Evolutionary conservation across 306 rosid species (phyloP).

Genomic region (Mimosa pudica): DNA sequence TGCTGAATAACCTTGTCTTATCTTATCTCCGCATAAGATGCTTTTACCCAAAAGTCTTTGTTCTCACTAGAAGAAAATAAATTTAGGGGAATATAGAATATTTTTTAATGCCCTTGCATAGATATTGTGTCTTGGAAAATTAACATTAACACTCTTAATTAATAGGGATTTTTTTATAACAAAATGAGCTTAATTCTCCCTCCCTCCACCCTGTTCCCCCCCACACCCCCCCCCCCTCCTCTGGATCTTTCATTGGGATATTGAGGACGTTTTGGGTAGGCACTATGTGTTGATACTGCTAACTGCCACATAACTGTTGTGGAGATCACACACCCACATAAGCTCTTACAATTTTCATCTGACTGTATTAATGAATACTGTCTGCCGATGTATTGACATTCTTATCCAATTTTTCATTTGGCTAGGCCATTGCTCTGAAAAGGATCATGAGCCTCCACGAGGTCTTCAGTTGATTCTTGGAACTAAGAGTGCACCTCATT

Average conservation of each 20-base stretch:
- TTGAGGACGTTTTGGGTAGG: not conserved
- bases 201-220: not conserved
- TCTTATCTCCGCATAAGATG: not conserved
- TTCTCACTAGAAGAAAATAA: not conserved
- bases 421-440: slow-evolving; percentile 97
- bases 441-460: slow-evolving; percentile 88
- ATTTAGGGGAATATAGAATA: not conserved
- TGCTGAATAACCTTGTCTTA: not conserved
- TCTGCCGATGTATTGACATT: slow-evolving; percentile 3
- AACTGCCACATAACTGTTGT: not conserved
- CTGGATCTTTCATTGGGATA: not conserved
- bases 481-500: slow-evolving; percentile 78
- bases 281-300: not conserved
- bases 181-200: not conserved
- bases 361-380: slow-evolving; percentile 2
- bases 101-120: not conserved
- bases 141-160: not conserved
- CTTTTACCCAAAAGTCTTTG: not conserved
- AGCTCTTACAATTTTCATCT: not conserved
- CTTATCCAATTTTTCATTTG: slow-evolving; percentile 34
- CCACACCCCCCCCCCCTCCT: no score
- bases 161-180: not conserved
- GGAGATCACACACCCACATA: not conserved
- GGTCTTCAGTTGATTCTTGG: slow-evolving; percentile 99
- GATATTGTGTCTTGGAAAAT: not conserved